Evolutionary conservation across 192 early-diverging fungal genomes (phyloP), one percentile per base, ranked within the genome.

Genomic region (Coemansia javaensis): DNA sequence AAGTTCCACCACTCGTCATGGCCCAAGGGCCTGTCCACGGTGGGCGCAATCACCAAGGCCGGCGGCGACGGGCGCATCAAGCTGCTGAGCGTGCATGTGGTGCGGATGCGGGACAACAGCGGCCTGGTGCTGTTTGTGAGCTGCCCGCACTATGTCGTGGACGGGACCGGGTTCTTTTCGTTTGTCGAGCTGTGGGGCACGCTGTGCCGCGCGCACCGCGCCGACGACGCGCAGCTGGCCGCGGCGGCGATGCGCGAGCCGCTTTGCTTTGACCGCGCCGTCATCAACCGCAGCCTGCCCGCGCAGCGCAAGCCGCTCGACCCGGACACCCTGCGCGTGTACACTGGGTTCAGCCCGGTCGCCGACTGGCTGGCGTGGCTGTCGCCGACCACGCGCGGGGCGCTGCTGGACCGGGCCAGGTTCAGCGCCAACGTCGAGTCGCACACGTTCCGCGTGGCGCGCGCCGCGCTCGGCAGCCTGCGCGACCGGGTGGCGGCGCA

Each of bases 321-420:
- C 21, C 3, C 7, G 0, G 40, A 50, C 21, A 72, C 68, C 1
- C 9, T 49, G 20, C n/a, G 38, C 1, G 44, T 64, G 11, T 72
- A 64, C 46, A 52, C 43, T 0, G 53, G 53, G 0, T 60, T 60
- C 30, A 65, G 42, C 17, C 61, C 56, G 5, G 7, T 72, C 0
- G 68, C 61, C 6, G 62, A 72, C 17, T 65, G 61, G 68, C 49
- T 72, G 12, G 68, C 68, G 0, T 72, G 68, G 68, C 44, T 72
- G 37, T 72, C 68, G 24, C 68, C 68, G 1, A 54, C 14, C 5
- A 64, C 68, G 10, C 61, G 68, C 12, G 48, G 61, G 3, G 15
- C 32, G 31, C 20, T 72, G n/a, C 32, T 72, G 40, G 50, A 47
- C 45, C 51, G 47, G 32, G 56, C 57, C 10, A 59, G 53, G 18